These are phyloP conservation scores for Cyclotella atomus DNA, from an alignment of 108 stramenopile species.

Conservation along the genomic window DNA sequence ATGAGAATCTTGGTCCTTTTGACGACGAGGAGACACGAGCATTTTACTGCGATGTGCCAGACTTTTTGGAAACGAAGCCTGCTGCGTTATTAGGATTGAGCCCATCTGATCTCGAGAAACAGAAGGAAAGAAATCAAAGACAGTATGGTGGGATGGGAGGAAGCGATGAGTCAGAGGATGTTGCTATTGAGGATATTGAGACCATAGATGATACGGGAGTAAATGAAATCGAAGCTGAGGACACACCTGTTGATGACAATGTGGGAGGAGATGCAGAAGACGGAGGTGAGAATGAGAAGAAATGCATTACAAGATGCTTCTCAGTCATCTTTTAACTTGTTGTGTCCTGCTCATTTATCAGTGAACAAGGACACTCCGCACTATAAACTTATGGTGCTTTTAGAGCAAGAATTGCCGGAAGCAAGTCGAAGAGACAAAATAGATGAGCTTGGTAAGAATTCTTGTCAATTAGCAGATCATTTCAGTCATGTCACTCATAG, in stretches of 20 bases:
- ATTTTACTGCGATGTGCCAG: conserved; percentile 96
- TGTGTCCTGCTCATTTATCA: conserved; percentile 30
- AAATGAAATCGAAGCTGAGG: conserved; percentile 51
- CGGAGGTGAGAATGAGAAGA: not conserved
- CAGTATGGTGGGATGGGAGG: conserved; percentile 64
- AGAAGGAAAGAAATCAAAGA: conserved; percentile 64
- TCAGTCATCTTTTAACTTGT: not conserved
- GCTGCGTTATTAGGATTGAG: conserved; percentile 84
- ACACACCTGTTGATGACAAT: conserved; percentile 48
- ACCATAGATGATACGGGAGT: conserved; percentile 45
- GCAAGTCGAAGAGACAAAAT: conserved; percentile 84
- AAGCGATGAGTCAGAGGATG: conserved; percentile 27
- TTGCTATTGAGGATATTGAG: conserved; percentile 25
- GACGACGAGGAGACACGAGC: conserved; percentile 90
- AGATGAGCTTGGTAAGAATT: conserved; percentile 71
- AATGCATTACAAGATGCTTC: not conserved
- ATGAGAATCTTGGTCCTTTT: conserved; percentile 81
- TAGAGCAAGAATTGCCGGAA: conserved; percentile 93
- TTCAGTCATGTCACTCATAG: not conserved
- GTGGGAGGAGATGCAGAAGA: conserved; percentile 38
- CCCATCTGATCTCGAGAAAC: conserved; percentile 74
- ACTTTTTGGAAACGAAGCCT: conserved; percentile 89
- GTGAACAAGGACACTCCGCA: conserved; percentile 85
- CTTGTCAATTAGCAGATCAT: not conserved
- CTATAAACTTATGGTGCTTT: conserved; percentile 83